phyloP scores from a whole-genome alignment of 2,329 filamentous ascomycete genomes.

The Microsporum audouinii region DNA sequence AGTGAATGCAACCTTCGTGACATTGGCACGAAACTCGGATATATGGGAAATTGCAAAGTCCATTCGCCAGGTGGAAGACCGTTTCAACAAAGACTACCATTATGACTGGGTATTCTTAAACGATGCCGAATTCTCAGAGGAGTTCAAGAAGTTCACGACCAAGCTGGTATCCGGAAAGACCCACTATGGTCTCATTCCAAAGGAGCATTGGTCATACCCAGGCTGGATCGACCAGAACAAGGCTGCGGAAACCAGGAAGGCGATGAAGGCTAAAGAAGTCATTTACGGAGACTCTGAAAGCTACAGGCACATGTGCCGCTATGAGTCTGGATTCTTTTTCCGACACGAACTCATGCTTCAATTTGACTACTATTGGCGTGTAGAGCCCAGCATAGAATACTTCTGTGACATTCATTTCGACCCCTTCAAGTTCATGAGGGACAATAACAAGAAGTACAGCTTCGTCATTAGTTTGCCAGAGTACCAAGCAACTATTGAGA shows the following conservation, averaged over 20 bases:
- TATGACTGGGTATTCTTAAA: constrained; percentile 99
- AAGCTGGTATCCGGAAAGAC: constrained; percentile 88
- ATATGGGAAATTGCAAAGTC: constrained; percentile 95
- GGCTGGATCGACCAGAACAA: constrained; percentile 91
- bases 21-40: constrained; percentile 82
- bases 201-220: constrained; percentile 96
- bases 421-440: constrained; percentile 91
- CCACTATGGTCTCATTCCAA: constrained; percentile 76
- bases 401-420: constrained; percentile 95
- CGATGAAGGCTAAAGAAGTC: constrained; percentile 89
- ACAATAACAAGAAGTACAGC: constrained; percentile 96
- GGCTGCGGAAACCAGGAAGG: constrained; percentile 77
- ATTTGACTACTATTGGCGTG: constrained; percentile 99
- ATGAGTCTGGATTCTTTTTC: constrained; percentile 99
- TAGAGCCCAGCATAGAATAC: constrained; percentile 92
- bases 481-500: constrained; percentile 91
- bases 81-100: constrained; percentile 92
- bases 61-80: constrained; percentile 92
- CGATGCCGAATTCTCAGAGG: constrained; percentile 83
- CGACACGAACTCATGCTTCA: constrained; percentile 84
- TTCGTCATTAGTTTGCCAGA: constrained; percentile 94
- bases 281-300: constrained; percentile 96
- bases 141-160: constrained; percentile 83
- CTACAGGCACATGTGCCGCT: constrained; percentile 99
- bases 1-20: constrained; percentile 96